These are phyloP conservation scores for Sarocladium kiliense DNA, from an alignment of 2,329 filamentous ascomycete genomes.

Conservation along the genomic window DNA sequence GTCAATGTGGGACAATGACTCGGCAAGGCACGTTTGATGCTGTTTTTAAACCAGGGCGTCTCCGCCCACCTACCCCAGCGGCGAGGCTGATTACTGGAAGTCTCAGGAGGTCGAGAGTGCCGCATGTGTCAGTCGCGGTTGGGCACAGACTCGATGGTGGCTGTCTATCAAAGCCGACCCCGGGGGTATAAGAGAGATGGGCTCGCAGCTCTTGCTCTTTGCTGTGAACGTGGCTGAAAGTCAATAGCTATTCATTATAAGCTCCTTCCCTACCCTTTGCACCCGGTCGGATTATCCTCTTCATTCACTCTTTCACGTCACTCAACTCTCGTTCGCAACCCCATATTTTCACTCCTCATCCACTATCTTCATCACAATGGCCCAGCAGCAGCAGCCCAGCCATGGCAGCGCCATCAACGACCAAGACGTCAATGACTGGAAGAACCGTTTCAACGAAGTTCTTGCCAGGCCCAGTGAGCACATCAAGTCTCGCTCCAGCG, in stretches of 20 bases:
- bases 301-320: not conserved
- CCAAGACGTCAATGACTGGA: constrained; percentile 39
- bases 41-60: not conserved
- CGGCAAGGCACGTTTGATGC: not conserved
- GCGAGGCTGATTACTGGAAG: constrained; percentile 6
- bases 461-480: constrained; percentile 35
- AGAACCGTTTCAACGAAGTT: constrained; percentile 36
- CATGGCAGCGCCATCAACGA: constrained; percentile 31
- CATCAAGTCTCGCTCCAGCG: constrained; percentile 36
- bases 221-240: constrained; percentile 4
- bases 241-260: not conserved
- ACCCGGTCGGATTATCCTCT: not conserved
- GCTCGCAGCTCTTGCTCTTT: not conserved
- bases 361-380: not conserved
- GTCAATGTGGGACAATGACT: too few relatives aligned
- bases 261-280: not conserved
- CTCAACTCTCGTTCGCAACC: not conserved
- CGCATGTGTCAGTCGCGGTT: too few relatives aligned
- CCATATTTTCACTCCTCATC: not conserved
- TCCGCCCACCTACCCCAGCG: not conserved
- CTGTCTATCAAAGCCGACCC: not conserved
- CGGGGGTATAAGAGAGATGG: not conserved
- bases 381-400: not conserved
- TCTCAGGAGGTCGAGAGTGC: not conserved
- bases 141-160: not conserved